Percentiles rank a stretch among this genome's conserved stretches.
phyloP scores from a whole-genome alignment of 139 green algal genomes.

The Microglena sp. region DNA sequence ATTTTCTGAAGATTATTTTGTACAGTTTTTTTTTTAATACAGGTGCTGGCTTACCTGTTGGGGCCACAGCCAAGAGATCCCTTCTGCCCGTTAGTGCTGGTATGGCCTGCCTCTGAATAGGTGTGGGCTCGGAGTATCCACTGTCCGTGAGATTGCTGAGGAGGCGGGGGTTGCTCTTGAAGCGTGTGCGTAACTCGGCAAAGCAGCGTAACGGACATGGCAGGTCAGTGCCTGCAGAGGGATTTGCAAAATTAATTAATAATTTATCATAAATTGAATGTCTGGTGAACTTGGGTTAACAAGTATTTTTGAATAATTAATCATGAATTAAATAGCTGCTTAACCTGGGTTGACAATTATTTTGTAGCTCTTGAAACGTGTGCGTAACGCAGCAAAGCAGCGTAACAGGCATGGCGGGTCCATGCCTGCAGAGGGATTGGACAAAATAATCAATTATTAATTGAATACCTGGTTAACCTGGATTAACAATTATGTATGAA shows the following conservation, averaged over 20 bases:
- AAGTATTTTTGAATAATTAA: no score
- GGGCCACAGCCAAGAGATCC: constrained; percentile 77
- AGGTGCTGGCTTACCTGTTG: constrained; percentile 50
- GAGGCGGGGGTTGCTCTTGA: background rate
- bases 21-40: background rate
- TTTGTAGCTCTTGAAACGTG: no score
- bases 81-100: constrained; percentile 50
- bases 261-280: no score
- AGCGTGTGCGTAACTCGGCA: background rate
- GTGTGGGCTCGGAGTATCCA: constrained; percentile 60
- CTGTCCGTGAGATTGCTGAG: constrained; percentile 1
- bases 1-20: background rate
- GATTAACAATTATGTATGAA: no score
- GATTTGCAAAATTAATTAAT: no score
- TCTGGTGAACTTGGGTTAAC: no score
- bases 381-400: no score
- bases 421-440: no score
- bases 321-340: no score
- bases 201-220: constrained; percentile 9
- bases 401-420: constrained; percentile 4
- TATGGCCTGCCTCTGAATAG: constrained; percentile 88
- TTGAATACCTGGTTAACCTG: no score
- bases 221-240: background rate
- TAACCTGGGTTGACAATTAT: no score
- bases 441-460: no score